A percentile compares a stretch with the other conserved stretches of the same genome.
Conservation (phyloP, 768 basidiomycete species). For the Mycena galopus region DNA sequence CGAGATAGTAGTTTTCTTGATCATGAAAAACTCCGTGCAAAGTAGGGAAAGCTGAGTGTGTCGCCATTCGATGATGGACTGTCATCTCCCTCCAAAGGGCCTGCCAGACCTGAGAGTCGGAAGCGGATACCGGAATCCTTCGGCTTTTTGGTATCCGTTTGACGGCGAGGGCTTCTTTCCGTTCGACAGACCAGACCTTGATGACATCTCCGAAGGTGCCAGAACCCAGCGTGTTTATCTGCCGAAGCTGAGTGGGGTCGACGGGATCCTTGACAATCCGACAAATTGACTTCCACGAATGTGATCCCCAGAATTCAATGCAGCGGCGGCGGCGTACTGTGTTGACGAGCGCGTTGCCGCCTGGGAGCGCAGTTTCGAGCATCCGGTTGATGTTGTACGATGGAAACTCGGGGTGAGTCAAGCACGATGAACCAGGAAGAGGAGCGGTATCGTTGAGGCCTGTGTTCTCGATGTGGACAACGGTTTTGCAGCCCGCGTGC, state of each 20-base stretch:
- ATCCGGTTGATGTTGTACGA: background rate
- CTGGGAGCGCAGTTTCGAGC: background rate
- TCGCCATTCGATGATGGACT: background rate
- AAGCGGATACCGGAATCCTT: background rate
- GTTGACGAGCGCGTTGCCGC: background rate
- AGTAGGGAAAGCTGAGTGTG: constrained; percentile 7
- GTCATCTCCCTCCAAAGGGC: background rate
- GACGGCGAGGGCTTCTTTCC: background rate
- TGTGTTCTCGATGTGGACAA: background rate
- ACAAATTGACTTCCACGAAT: background rate
- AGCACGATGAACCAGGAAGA: background rate
- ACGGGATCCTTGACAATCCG: background rate
- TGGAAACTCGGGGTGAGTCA: background rate
- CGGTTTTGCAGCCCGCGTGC: background rate
- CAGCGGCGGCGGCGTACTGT: background rate
- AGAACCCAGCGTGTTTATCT: background rate
- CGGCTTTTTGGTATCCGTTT: background rate
- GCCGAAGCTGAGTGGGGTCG: background rate
- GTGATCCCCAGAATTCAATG: constrained; percentile 2
- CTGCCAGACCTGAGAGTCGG: background rate
- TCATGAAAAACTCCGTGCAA: constrained; percentile 13
- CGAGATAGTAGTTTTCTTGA: background rate
- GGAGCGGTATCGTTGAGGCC: background rate
- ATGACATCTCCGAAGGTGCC: background rate
- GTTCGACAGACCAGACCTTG: background rate